Evolutionary conservation across 768 basidiomycete genomes (phyloP).

Genomic region (Nidularia pulvinata): DNA sequence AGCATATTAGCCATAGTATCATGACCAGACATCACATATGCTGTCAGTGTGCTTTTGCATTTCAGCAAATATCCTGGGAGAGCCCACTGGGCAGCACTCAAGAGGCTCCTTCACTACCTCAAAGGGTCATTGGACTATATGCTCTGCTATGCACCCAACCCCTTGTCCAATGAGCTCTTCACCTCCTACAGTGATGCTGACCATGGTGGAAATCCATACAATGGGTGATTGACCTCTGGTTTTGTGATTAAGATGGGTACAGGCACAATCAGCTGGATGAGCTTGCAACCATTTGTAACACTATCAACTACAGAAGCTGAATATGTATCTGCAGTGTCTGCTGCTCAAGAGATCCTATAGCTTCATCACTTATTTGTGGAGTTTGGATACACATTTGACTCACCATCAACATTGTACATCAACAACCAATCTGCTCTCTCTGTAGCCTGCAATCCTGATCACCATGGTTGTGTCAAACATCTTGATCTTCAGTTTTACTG

Average conservation of each 20-base stretch:
- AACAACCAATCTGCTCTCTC: no score
- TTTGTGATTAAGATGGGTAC: constrained; percentile 29
- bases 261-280: constrained; percentile 33
- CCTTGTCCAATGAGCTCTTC: not conserved
- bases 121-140: constrained; percentile 24
- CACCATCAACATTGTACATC: no score
- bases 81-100: constrained; percentile 32
- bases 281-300: constrained; percentile 27
- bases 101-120: constrained; percentile 30
- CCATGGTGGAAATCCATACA: constrained; percentile 22
- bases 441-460: no score
- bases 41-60: constrained; percentile 10
- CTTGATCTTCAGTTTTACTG: no score
- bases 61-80: constrained; percentile 20
- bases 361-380: not conserved
- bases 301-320: no score
- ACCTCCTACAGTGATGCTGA: constrained; percentile 20
- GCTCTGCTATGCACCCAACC: constrained; percentile 7
- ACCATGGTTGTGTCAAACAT: no score
- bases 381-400: not conserved
- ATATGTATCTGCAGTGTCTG: constrained; percentile 17
- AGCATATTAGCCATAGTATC: constrained; percentile 7
- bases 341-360: constrained; percentile 17
- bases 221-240: constrained; percentile 30
- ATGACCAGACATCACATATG: constrained; percentile 18